phyloP scores from a whole-genome alignment of 2,329 filamentous ascomycete species.

The Fusarium sp. region DNA sequence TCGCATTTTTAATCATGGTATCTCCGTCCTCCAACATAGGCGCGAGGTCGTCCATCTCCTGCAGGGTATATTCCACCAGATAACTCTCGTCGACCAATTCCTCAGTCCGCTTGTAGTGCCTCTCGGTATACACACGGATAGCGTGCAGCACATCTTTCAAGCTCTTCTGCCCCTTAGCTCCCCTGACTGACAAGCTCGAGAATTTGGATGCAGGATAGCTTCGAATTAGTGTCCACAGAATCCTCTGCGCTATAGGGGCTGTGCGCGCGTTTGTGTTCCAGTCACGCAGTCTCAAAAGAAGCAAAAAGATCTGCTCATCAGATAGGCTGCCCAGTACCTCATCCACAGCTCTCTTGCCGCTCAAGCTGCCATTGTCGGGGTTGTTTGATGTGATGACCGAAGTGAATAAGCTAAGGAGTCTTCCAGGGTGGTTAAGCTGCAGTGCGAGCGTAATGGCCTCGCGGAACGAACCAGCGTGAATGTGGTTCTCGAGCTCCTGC shows the following conservation, averaged over 20 bases:
- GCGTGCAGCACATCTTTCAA: constrained; percentile 88
- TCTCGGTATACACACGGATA: constrained; percentile 90
- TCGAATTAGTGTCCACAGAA: constrained; percentile 83
- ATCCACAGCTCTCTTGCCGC: constrained; percentile 79
- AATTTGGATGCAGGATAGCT: constrained; percentile 85
- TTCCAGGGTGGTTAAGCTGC: constrained; percentile 92
- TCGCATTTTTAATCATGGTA: constrained; percentile 53
- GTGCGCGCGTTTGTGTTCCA: constrained; percentile 98
- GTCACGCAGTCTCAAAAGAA: constrained; percentile 86
- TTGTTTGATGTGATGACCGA: constrained; percentile 75
- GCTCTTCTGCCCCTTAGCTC: constrained; percentile 70
- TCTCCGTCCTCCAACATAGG: constrained; percentile 57
- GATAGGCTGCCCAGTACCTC: constrained; percentile 83
- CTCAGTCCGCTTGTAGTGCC: constrained; percentile 90
- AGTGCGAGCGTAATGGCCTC: constrained; percentile 93
- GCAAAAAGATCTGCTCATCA: constrained; percentile 85
- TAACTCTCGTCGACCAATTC: constrained; percentile 95
- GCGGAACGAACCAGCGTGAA: constrained; percentile 87
- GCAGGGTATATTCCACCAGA: constrained; percentile 90
- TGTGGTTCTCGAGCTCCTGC: constrained; percentile 93
- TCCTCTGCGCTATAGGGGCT: constrained; percentile 84
- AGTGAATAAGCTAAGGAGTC: constrained; percentile 86
- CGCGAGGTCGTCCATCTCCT: constrained; percentile 86
- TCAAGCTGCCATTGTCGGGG: constrained; percentile 73
- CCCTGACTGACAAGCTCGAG: constrained; percentile 74